Evolutionary conservation across 805 yeast species (phyloP).

Genomic region (Starmerella stellata): DNA sequence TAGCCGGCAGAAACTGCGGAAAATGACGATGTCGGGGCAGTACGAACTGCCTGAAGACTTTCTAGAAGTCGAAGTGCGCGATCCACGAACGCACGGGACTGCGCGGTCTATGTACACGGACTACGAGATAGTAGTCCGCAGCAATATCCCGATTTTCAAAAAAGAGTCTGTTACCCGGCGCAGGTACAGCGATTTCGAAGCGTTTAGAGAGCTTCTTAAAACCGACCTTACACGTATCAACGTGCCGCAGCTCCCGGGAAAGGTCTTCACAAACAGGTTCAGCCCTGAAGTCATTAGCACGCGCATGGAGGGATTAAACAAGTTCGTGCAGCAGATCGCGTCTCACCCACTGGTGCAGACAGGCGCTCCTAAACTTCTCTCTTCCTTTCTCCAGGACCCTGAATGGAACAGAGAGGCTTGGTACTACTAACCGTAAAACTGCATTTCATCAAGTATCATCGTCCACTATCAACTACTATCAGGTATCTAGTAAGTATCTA

Average conservation of each 20-base stretch:
- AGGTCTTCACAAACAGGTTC: constrained; percentile 57
- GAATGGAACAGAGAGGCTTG: constrained; percentile 39
- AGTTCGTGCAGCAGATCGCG: constrained; percentile 58
- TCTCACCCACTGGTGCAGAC: constrained; percentile 90
- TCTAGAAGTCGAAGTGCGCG: constrained; percentile 72
- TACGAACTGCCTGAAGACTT: constrained; percentile 93
- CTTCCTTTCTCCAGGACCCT: constrained; percentile 75
- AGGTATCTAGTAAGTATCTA: not conserved
- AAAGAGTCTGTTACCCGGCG: constrained; percentile 54
- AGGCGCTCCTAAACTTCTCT: constrained; percentile 48
- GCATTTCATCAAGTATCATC: too few species aligned
- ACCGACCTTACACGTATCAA: constrained; percentile 62
- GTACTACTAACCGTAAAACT: constrained; percentile 7
- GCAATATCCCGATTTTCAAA: constrained; percentile 77
- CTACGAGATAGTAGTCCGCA: constrained; percentile 75
- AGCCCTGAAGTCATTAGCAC: constrained; percentile 67
- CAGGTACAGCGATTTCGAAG: constrained; percentile 77
- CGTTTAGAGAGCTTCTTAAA: constrained; percentile 54
- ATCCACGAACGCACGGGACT: constrained; percentile 56
- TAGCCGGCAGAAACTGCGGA: not conserved
- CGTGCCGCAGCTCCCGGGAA: constrained; percentile 84
- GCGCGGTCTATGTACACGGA: constrained; percentile 66
- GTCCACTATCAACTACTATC: not conserved
- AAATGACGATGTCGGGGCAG: constrained; percentile 34
- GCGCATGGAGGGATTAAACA: constrained; percentile 66